Base-by-base conservation (phyloP, 257 asterid genomes). In the Nicotiana knightiana region DNA sequence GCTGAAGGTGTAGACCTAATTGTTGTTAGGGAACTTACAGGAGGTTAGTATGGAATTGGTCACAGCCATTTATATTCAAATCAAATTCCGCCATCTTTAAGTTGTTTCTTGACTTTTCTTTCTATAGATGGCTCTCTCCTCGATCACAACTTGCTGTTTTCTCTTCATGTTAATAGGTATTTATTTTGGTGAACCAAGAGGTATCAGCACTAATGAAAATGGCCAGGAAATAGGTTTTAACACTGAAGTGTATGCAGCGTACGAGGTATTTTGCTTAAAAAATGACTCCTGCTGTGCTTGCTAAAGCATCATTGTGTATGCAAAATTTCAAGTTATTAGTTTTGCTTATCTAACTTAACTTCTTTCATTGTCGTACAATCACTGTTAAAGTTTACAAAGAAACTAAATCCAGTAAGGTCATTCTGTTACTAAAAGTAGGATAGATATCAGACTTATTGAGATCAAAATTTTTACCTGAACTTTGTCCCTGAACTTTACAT, bases 1-100 rank as follows among this genome's bases (percentile, higher is more conserved):
- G 98, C 98, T 2, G 99, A 92, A 88, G 99, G 98, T 35, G 99
- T 96, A 66, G 99, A 96, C 85, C 88, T 96, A 87, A 93, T 94
- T 98, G 99, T 96, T 83, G 98, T 96, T 37, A 93, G 99, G 86
- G 99, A 96, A 87, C 92, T 96, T 55, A 96, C 98, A 2, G 99
- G 99, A 92, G 99, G 99, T 96, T 84, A 85, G 93, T 85, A 33
- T 80, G 57, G 63, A 26, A 54, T 73, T 73, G 35, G 21, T 48
- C 15, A 46, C 2, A 1, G 37, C 24, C 78, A 6, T 43, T 71
- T 4, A 24, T 46, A n/a, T 48, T 71, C 62, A 48, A 73, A 73
- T 73, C 39, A 71, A 6, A 18, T 43, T 24, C 59, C 15, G n/a
- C 24, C 61, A 24, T 71, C 61, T 12, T 71, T 24, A 26, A 46